Percentiles rank a stretch among this genome's conserved stretches.
Conservation (phyloP, 2,329 filamentous ascomycete genomes). For the Beauveria sp. region DNA sequence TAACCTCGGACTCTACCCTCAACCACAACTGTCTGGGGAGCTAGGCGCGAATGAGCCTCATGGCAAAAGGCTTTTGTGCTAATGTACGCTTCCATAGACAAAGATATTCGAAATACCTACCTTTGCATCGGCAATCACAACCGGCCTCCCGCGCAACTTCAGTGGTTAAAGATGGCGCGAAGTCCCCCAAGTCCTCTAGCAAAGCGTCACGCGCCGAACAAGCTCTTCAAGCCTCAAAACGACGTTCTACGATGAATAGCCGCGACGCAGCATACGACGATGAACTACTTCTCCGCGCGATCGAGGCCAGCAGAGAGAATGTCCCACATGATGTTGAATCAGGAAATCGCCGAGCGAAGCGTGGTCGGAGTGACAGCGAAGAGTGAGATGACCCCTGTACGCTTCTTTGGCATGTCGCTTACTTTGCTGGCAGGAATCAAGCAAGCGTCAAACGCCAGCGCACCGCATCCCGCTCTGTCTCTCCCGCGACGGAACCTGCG, state of each 20-base stretch:
- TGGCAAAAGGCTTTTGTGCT: constrained; percentile 12
- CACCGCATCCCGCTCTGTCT: constrained; percentile 67
- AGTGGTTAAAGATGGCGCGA: constrained; percentile 53
- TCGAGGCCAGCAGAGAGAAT: constrained; percentile 91
- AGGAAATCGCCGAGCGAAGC: constrained; percentile 60
- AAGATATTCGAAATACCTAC: constrained; percentile 59
- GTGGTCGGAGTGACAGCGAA: constrained; percentile 84
- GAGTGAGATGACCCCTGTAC: constrained; percentile 57
- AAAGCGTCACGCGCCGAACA: constrained; percentile 49
- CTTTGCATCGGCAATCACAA: constrained; percentile 48
- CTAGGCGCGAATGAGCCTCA: not conserved
- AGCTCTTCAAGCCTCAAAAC: constrained; percentile 58
- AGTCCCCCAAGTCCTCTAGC: constrained; percentile 45
- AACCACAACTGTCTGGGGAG: not conserved
- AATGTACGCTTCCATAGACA: constrained; percentile 34
- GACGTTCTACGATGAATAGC: constrained; percentile 96
- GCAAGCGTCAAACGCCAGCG: constrained; percentile 72
- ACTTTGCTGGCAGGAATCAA: constrained; percentile 49
- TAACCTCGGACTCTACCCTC: not conserved
- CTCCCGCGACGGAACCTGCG: constrained; percentile 40
- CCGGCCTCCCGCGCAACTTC: constrained; percentile 57
- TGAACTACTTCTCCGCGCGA: constrained; percentile 77
- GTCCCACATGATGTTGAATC: constrained; percentile 43
- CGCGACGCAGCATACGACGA: constrained; percentile 92
- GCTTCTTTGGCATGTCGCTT: constrained; percentile 18